Conservation (phyloP, 2,329 filamentous ascomycete species). For the Botrytis porri region DNA sequence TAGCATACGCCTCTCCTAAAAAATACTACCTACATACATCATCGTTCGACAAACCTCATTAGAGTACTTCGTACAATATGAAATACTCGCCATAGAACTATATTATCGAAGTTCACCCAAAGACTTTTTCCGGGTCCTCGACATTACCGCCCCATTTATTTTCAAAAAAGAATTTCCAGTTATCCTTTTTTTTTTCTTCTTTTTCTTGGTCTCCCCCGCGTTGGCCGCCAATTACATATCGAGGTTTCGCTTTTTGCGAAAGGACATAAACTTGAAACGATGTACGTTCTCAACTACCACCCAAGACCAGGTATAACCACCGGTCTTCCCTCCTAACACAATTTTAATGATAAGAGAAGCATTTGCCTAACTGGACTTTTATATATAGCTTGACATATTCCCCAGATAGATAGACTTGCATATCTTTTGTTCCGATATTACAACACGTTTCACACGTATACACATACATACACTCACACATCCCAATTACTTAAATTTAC, state of each 20-base stretch:
- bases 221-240: slow-evolving; percentile 10
- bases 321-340: slow-evolving; percentile 8
- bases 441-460: neutral
- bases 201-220: slow-evolving; percentile 12
- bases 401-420: neutral
- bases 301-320: slow-evolving; percentile 9
- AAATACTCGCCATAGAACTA: neutral
- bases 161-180: slow-evolving; percentile 1
- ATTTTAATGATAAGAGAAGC: slow-evolving; percentile 18
- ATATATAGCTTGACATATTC: neutral
- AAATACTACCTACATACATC: neutral
- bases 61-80: neutral
- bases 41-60: neutral
- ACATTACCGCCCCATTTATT: slow-evolving; percentile 8
- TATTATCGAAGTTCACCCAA: slow-evolving; percentile 1
- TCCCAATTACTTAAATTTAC: slow-evolving; percentile 7
- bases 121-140: neutral
- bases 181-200: neutral
- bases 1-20: neutral
- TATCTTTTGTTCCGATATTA: neutral
- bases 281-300: slow-evolving; percentile 10
- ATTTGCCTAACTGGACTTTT: slow-evolving; percentile 1
- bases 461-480: neutral
- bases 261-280: slow-evolving; percentile 20
- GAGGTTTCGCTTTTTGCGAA: slow-evolving; percentile 18